Base-by-base conservation (phyloP, 1,139 yeast genomes). In the Yamadazyma buinensis region DNA sequence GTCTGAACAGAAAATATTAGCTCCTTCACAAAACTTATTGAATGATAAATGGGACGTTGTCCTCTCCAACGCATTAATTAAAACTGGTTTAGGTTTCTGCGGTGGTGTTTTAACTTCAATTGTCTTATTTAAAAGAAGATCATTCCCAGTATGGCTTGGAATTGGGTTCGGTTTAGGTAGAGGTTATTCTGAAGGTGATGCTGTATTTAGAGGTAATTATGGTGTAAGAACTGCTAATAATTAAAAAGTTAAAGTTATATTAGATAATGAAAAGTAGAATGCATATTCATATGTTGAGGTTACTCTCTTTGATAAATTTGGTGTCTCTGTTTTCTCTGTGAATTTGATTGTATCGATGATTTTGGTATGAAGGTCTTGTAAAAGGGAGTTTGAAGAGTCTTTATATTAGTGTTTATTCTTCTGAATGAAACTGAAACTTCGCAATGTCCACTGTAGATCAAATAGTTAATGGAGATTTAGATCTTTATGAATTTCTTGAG, bases 161-260 rank as follows among this genome's bases (percentile, higher is more conserved):
- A 67, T 87, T 48, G 98, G 97, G 27, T 90, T 92, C 52, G 98
- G 98, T 46, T 75, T 90, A 43, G 98, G 98, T 47, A 84, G 97
- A 69, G 96, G 96, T 35, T 92, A 88, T 64, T 80, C 97, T 44
- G 98, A 92, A 70, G 98, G 97, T 42, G 97, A 92, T 57, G 95
- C 97, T 44, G 84, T 90, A 40, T 90, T 92, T 75, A 83, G 97
- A 67, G 75, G 85, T 18, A 56, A 56, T 52, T 84, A 83, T 43
- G 95, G 95, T 39, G 61, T 81, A 47, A 80, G 94, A 71, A 67
- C 78, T 36, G 77, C 80, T 39, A 79, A 78, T 55, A 84, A 85
- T 42, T 81, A 61, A 17, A n/a, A n/a, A 17, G 19, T 17, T 5
- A 5, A 17, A 19, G 9, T 12, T 17, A 19, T 19, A 12, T 12